A percentile compares a stretch with the other conserved stretches of the same genome.
These are phyloP conservation scores for Podaxis rugospora DNA, from an alignment of 768 basidiomycete genomes.

Conservation along the genomic window DNA sequence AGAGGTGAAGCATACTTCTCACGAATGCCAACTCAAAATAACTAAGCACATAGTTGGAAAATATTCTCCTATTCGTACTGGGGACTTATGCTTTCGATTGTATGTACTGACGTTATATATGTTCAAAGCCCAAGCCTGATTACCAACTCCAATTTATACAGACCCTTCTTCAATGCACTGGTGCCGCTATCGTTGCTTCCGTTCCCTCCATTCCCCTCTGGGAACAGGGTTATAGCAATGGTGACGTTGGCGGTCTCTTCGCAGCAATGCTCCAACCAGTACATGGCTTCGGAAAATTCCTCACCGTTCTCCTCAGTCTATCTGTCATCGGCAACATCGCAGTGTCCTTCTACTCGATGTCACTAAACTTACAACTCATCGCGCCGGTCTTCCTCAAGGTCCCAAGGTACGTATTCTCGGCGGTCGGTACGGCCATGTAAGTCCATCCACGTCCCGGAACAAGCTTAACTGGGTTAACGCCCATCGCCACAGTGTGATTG, in stretches of 20 bases:
- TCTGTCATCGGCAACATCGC: slow-evolving; percentile 82
- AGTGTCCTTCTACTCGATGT: slow-evolving; percentile 77
- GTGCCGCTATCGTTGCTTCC: slow-evolving; percentile 64
- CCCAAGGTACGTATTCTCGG: slow-evolving; percentile 74
- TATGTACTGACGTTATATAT: slow-evolving; percentile 15
- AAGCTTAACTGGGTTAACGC: neutral
- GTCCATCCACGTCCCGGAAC: slow-evolving; percentile 18
- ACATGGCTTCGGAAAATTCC: slow-evolving; percentile 72
- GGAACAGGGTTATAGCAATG: slow-evolving; percentile 50
- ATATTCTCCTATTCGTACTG: slow-evolving; percentile 68
- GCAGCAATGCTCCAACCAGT: slow-evolving; percentile 68
- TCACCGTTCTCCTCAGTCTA: slow-evolving; percentile 76
- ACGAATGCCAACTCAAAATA: neutral
- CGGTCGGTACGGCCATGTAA: slow-evolving; percentile 68
- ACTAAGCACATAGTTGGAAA: slow-evolving; percentile 38
- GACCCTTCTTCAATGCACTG: slow-evolving; percentile 43
- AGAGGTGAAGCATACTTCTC: slow-evolving; percentile 37
- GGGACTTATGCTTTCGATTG: slow-evolving; percentile 61
- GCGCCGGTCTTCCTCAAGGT: slow-evolving; percentile 54
- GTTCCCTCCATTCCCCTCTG: slow-evolving; percentile 55
- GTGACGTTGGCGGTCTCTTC: slow-evolving; percentile 68
- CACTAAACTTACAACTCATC: slow-evolving; percentile 68
- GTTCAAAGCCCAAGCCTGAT: neutral
- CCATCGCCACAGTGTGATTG: slow-evolving; percentile 47
- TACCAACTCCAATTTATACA: slow-evolving; percentile 10